Percentiles rank a stretch among this genome's conserved stretches.
These are phyloP conservation scores for Diplogelasinospora grovesii DNA, from an alignment of 495 filamentous ascomycete species.

Conservation along the genomic window DNA sequence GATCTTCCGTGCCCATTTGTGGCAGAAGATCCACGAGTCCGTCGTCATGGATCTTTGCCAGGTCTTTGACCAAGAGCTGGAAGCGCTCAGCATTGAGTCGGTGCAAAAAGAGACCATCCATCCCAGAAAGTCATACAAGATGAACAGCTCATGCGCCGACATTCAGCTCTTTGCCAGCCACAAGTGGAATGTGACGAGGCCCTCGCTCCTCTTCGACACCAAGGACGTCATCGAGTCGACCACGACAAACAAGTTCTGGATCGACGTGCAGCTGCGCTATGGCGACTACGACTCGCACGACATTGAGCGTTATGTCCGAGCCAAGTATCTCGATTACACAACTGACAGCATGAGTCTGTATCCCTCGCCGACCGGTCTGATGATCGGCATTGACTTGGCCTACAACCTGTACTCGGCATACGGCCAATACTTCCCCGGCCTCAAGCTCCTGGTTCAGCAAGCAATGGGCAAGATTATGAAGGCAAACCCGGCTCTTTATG, in stretches of 20 bases:
- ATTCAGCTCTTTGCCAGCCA: slow-evolving; percentile 96
- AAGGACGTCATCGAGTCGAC: slow-evolving; percentile 94
- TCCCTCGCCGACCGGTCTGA: slow-evolving; percentile 92
- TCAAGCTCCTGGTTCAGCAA: slow-evolving; percentile 95
- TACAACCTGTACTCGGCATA: slow-evolving; percentile 99
- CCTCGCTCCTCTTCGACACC: slow-evolving; percentile 89
- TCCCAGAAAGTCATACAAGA: slow-evolving; percentile 99
- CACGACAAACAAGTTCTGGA: slow-evolving; percentile 98
- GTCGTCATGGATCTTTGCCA: slow-evolving; percentile 99
- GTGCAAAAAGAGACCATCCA: slow-evolving; percentile 99
- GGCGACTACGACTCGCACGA: slow-evolving; percentile 99
- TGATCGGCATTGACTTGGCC: slow-evolving; percentile 96
- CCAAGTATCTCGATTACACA: slow-evolving; percentile 98
- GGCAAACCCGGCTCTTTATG: slow-evolving; percentile 94
- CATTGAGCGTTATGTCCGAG: slow-evolving; percentile 94
- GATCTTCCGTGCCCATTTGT: slow-evolving; percentile 99
- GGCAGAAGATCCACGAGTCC: slow-evolving; percentile 99
- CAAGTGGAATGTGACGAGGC: slow-evolving; percentile 96
- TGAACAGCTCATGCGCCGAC: slow-evolving; percentile 99
- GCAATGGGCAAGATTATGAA: slow-evolving; percentile 99
- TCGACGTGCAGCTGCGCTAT: slow-evolving; percentile 96
- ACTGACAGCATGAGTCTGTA: slow-evolving; percentile 99
- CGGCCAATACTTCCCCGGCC: slow-evolving; percentile 95
- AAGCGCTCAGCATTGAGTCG: slow-evolving; percentile 93
- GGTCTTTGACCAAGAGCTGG: slow-evolving; percentile 97